These are phyloP conservation scores for Amanita exitialis DNA, from an alignment of 768 basidiomycete genomes.

Conservation along the genomic window DNA sequence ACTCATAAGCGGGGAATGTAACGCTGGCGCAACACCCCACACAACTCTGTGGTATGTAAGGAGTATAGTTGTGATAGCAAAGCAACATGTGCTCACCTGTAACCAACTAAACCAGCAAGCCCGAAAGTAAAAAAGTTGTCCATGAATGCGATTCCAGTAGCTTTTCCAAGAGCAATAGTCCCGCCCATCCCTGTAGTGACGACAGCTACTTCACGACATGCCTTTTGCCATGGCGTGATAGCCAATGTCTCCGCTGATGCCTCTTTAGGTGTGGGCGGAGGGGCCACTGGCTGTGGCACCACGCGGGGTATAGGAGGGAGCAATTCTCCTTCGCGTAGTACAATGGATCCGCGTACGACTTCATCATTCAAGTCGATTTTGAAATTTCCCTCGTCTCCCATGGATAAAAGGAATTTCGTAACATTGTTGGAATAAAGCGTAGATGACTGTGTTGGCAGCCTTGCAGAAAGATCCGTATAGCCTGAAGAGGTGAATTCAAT, in stretches of 20 bases:
- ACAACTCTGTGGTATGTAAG: constrained; percentile 44
- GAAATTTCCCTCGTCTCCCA: constrained; percentile 56
- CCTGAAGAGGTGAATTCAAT: constrained; percentile 27
- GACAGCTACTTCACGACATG: constrained; percentile 60
- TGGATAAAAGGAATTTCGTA: constrained; percentile 78
- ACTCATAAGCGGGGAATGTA: constrained; percentile 87
- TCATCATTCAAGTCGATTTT: constrained; percentile 70
- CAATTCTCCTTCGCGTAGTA: constrained; percentile 56
- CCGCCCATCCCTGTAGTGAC: constrained; percentile 73
- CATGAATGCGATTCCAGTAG: constrained; percentile 80
- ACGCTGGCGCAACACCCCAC: constrained; percentile 82
- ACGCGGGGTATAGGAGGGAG: constrained; percentile 62
- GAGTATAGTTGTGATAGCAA: neutral
- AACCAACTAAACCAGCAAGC: constrained; percentile 77
- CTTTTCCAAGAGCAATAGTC: constrained; percentile 62
- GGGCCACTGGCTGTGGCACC: constrained; percentile 47
- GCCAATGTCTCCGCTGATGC: constrained; percentile 41
- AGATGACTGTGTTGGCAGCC: constrained; percentile 82
- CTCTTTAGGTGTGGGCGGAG: constrained; percentile 38
- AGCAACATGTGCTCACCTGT: constrained; percentile 23
- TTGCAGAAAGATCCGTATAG: constrained; percentile 80
- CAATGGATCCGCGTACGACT: constrained; percentile 73
- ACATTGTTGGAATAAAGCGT: constrained; percentile 90
- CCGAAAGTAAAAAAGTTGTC: constrained; percentile 84
- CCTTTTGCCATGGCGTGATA: constrained; percentile 83